Evolutionary conservation across 2,329 filamentous ascomycete genomes (phyloP).

Genomic region (Xylariomycetidae sp.): DNA sequence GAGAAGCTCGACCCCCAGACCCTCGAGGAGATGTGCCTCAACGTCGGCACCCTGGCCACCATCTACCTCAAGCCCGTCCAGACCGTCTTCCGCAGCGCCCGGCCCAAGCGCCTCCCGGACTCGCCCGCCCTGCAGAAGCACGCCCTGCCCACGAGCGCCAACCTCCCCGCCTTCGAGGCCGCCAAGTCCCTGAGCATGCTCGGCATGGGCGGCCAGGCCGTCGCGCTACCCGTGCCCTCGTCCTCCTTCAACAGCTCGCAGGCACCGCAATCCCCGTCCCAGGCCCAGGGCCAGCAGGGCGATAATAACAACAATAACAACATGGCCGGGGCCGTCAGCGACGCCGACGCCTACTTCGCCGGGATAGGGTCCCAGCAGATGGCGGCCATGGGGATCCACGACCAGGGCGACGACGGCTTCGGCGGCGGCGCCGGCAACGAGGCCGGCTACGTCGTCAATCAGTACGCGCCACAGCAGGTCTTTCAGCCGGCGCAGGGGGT

Average conservation of each 20-base stretch:
- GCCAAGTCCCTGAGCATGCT: conserved; percentile 59
- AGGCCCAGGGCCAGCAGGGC: conserved; percentile 21
- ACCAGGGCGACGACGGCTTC: conserved; percentile 61
- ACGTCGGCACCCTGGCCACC: conserved; percentile 91
- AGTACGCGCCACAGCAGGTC: conserved; percentile 72
- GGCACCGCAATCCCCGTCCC: conserved; percentile 15
- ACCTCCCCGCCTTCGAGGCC: conserved; percentile 42
- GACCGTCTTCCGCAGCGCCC: conserved; percentile 87
- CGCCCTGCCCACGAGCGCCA: conserved; percentile 52
- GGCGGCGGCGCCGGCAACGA: conserved; percentile 52
- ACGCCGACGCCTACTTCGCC: conserved; percentile 87
- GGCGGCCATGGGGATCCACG: conserved; percentile 64
- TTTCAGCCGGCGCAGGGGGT: conserved; percentile 64
- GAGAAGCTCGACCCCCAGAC: conserved; percentile 89
- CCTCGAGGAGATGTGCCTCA: conserved; percentile 94
- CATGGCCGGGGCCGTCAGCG: conserved; percentile 68
- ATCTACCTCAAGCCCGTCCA: conserved; percentile 98
- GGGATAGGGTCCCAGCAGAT: conserved; percentile 70
- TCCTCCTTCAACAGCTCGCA: not conserved
- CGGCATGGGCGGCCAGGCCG: conserved; percentile 48
- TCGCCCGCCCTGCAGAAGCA: conserved; percentile 82
- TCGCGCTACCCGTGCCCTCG: conserved; percentile 38
- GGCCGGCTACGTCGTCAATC: conserved; percentile 70
- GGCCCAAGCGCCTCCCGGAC: conserved; percentile 72
- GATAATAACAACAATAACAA: too few relatives aligned